Evolutionary conservation across 208 protist species (phyloP).

Genomic region (Phytomonas sp.): DNA sequence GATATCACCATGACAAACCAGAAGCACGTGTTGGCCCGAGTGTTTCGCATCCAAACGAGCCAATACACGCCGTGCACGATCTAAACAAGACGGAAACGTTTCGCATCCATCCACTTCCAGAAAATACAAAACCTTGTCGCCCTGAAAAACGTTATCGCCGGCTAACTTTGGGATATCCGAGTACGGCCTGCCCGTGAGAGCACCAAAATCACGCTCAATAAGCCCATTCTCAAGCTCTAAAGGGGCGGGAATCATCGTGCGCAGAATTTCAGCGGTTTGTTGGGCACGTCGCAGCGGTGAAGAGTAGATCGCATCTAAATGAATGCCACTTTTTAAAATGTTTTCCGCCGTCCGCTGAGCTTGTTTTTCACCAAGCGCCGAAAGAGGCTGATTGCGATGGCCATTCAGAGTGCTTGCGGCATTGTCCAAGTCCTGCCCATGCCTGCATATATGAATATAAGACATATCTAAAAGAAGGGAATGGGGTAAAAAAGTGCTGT

Average conservation of each 20-base stretch:
- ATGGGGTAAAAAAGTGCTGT: neutral
- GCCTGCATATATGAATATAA: conserved; percentile 64
- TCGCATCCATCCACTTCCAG: conserved; percentile 56
- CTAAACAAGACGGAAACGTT: conserved; percentile 66
- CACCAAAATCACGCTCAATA: conserved; percentile 86
- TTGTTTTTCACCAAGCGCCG: conserved; percentile 55
- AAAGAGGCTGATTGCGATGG: conserved; percentile 73
- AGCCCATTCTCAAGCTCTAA: conserved; percentile 46
- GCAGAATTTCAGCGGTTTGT: conserved; percentile 61
- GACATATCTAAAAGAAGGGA: conserved; percentile 20
- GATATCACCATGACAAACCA: conserved; percentile 88
- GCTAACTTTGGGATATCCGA: conserved; percentile 55
- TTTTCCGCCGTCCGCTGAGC: conserved; percentile 43
- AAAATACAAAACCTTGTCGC: conserved; percentile 84
- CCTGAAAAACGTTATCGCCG: conserved; percentile 60
- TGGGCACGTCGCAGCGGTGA: conserved; percentile 71
- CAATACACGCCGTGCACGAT: conserved; percentile 57
- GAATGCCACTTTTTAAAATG: conserved; percentile 29
- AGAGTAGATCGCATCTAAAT: conserved; percentile 56
- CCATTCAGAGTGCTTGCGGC: conserved; percentile 72
- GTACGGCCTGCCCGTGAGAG: conserved; percentile 69
- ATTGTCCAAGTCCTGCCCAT: conserved; percentile 89
- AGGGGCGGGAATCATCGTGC: conserved; percentile 20
- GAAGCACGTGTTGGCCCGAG: conserved; percentile 54
- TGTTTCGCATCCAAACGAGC: conserved; percentile 42